A percentile compares a stretch with the other conserved stretches of the same genome.
Evolutionary conservation across 2,329 filamentous ascomycete genomes (phyloP).

Genomic region (Dissoconium aciculare): DNA sequence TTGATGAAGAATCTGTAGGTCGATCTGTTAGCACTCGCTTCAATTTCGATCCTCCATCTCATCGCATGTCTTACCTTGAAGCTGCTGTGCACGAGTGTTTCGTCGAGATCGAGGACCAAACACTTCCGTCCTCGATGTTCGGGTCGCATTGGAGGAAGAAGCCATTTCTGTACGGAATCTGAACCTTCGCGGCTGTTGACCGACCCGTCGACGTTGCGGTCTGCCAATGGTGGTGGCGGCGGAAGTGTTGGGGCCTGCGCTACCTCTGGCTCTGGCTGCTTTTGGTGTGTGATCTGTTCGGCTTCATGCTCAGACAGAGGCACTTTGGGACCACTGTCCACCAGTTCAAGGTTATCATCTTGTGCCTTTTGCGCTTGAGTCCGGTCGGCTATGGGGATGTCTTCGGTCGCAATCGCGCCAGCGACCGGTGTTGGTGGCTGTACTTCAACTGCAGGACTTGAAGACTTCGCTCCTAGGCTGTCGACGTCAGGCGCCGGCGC

Average conservation of each 20-base stretch:
- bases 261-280: constrained; percentile 7
- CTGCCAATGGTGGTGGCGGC: constrained; percentile 39
- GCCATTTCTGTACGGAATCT: constrained; percentile 45
- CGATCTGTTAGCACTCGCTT: constrained; percentile 7
- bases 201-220: constrained; percentile 9
- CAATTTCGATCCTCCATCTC: no score
- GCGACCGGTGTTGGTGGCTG: constrained; percentile 33
- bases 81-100: constrained; percentile 94
- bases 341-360: constrained; percentile 49
- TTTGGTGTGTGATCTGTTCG: constrained; percentile 12
- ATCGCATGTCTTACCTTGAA: constrained; percentile 84
- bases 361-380: constrained; percentile 33
- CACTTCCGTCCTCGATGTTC: constrained; percentile 82
- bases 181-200: constrained; percentile 17
- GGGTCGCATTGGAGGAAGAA: constrained; percentile 68
- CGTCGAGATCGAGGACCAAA: constrained; percentile 84
- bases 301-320: constrained; percentile 39
- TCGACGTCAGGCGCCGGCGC: neutral
- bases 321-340: constrained; percentile 37
- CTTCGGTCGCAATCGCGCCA: constrained; percentile 22
- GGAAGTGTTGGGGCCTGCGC: constrained; percentile 28
- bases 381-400: constrained; percentile 32
- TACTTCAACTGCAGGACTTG: constrained; percentile 24
- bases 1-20: constrained; percentile 72
- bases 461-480: constrained; percentile 15